Percentiles rank a stretch among this genome's conserved stretches.
These are phyloP conservation scores for Fraxinus dipetala DNA, from an alignment of 305 asterid genomes.

Conservation along the genomic window DNA sequence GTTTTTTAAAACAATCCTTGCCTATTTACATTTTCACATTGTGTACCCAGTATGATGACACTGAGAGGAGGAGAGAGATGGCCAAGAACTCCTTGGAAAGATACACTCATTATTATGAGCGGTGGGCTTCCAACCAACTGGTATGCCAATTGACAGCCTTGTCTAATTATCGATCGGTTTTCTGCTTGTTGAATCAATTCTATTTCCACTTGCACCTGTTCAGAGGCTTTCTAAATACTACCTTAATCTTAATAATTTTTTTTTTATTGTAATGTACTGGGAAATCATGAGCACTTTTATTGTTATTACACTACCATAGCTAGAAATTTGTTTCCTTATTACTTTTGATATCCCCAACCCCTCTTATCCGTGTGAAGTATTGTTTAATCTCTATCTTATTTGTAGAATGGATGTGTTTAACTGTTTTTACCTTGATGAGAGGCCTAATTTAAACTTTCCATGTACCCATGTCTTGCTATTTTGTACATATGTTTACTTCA, in stretches of 20 bases:
- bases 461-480: not conserved
- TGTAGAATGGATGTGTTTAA: not conserved
- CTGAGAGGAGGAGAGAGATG: constrained; percentile 89
- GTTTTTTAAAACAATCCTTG: constrained; percentile 9
- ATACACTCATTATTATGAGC: constrained; percentile 92
- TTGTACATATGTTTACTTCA: not conserved
- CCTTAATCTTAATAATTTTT: not conserved
- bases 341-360: not conserved
- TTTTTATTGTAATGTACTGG: not conserved
- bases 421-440: not conserved
- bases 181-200: not conserved
- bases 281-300: not conserved
- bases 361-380: not conserved
- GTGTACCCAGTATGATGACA: constrained; percentile 71
- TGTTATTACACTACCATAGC: not conserved
- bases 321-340: not conserved
- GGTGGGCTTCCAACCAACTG: constrained; percentile 97
- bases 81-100: constrained; percentile 90
- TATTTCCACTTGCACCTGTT: not conserved
- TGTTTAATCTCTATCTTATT: not conserved
- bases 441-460: not conserved
- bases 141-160: constrained; percentile 38
- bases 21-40: constrained; percentile 18
- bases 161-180: not conserved
- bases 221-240: not conserved